A percentile compares a stretch with the other conserved stretches of the same genome.
Conservation (phyloP, 352 stramenopile species). For the Phytophthora cryptogea region DNA sequence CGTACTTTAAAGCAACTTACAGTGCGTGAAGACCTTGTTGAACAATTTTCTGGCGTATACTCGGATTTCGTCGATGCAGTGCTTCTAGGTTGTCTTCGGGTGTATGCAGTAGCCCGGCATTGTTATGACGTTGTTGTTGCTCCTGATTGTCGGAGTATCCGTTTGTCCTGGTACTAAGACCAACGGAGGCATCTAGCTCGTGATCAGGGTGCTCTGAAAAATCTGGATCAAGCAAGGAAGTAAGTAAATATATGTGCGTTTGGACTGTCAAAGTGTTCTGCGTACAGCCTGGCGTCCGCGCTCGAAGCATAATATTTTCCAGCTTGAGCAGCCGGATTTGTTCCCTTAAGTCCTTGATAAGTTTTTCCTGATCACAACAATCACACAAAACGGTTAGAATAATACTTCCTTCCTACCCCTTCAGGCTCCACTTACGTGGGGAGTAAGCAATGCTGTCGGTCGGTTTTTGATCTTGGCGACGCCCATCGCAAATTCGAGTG, state of each 20-base stretch:
- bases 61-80: constrained; percentile 7
- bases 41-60: constrained; percentile 6
- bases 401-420: background rate
- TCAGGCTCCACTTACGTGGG: constrained; percentile 41
- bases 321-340: constrained; percentile 69
- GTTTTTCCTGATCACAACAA: constrained; percentile 51
- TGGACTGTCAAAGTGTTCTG: background rate
- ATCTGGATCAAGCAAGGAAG: constrained; percentile 33
- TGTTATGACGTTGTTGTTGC: constrained; percentile 1
- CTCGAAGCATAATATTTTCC: constrained; percentile 75
- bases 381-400: background rate
- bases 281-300: constrained; percentile 66
- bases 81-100: background rate
- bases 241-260: background rate
- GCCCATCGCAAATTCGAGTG: constrained; percentile 80
- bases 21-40: constrained; percentile 21
- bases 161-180: constrained; percentile 7
- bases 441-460: constrained; percentile 63
- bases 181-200: background rate
- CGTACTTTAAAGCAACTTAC: constrained; percentile 17
- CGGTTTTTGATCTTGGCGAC: constrained; percentile 83
- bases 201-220: constrained; percentile 48
- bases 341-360: constrained; percentile 70
- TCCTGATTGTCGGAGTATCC: background rate
- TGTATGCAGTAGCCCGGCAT: constrained; percentile 2